phyloP scores from a whole-genome alignment of 306 rosid genomes.

The Fragaria ananassa region DNA sequence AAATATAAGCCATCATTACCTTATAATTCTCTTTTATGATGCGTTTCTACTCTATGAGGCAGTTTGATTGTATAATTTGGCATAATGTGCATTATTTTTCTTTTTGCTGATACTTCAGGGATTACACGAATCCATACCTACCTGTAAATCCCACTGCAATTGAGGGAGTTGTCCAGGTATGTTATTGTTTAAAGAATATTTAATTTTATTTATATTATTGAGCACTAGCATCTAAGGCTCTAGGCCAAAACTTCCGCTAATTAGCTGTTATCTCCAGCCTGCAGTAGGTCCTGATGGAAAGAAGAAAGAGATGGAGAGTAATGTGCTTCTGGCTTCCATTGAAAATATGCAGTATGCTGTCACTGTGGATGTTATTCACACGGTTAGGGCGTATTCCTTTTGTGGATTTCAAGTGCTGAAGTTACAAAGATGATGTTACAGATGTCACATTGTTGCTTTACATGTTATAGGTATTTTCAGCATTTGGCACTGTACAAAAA shows the following conservation, averaged over 20 bases:
- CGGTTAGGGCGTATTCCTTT: constrained; percentile 39
- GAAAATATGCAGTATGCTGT: constrained; percentile 98
- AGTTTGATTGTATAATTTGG: background rate
- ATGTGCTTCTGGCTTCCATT: constrained; percentile 88
- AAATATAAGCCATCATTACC: background rate
- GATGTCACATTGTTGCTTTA: constrained; percentile 8
- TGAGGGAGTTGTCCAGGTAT: constrained; percentile 76
- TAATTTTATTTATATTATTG: constrained; percentile 10
- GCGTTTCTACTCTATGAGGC: background rate
- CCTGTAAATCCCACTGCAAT: constrained; percentile 94
- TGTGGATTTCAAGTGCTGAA: background rate
- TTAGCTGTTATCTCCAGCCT: constrained; percentile 45
- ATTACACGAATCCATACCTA: constrained; percentile 89
- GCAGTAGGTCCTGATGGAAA: constrained; percentile 85
- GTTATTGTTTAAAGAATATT: constrained; percentile 11
- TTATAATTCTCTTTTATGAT: background rate
- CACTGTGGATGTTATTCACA: constrained; percentile 85
- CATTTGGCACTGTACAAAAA: constrained; percentile 73
- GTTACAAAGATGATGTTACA: constrained; percentile 18
- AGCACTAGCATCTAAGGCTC: background rate
- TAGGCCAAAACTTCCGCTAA: constrained; percentile 19
- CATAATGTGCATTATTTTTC: constrained; percentile 6
- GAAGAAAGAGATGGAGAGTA: constrained; percentile 79
- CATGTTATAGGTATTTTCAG: constrained; percentile 66
- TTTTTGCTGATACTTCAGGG: constrained; percentile 50